These are phyloP conservation scores for Cucurbita argyrosperma DNA, from an alignment of 306 rosid genomes.

Conservation along the genomic window DNA sequence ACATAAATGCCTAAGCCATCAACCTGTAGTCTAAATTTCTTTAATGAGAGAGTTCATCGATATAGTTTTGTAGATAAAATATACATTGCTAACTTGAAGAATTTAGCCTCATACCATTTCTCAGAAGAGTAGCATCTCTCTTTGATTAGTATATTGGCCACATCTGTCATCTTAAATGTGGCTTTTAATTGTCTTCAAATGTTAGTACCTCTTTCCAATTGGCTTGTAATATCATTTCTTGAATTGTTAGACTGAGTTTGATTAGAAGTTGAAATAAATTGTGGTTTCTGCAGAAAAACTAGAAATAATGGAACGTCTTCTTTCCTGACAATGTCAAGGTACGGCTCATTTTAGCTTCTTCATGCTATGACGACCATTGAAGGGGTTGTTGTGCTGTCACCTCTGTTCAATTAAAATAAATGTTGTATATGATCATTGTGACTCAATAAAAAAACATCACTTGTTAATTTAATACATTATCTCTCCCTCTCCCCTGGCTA, in stretches of 20 bases:
- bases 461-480: neutral
- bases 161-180: neutral
- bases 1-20: too few species aligned
- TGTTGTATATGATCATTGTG: neutral
- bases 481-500: neutral
- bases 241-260: neutral
- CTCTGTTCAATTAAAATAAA: neutral
- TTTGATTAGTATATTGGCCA: neutral
- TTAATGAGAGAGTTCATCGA: neutral
- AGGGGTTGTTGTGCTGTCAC: neutral
- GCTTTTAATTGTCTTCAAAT: neutral
- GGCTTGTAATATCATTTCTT: neutral
- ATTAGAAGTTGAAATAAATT: neutral
- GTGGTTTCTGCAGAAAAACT: constrained; percentile 2
- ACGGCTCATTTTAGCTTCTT: neutral
- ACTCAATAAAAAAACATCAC: neutral
- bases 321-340: neutral
- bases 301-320: neutral
- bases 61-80: neutral
- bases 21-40: too few species aligned
- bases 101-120: neutral
- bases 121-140: neutral
- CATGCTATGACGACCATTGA: neutral
- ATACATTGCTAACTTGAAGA: neutral
- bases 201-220: neutral